Conservation (phyloP, 2,329 filamentous ascomycete species). For the Aureobasidium vineae region DNA sequence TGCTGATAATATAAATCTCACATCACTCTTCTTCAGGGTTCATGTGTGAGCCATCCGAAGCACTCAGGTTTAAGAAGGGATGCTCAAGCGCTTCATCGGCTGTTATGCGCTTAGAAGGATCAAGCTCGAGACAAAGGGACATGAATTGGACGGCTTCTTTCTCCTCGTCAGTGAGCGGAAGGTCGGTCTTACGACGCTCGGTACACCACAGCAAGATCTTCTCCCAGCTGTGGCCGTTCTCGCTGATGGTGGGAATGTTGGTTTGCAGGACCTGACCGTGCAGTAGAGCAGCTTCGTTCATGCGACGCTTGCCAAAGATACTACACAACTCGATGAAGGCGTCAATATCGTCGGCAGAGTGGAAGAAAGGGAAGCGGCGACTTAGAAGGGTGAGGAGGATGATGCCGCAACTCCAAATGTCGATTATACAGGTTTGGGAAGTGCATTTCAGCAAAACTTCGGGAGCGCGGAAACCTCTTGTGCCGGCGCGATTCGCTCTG, state of each 20-base stretch:
- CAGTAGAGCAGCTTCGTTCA: slow-evolving; percentile 76
- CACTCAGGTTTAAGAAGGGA: slow-evolving; percentile 53
- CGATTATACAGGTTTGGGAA: slow-evolving; percentile 85
- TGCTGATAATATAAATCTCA: neutral
- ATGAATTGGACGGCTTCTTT: slow-evolving; percentile 71
- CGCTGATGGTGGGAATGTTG: slow-evolving; percentile 84
- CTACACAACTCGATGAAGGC: slow-evolving; percentile 96
- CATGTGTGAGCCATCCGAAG: neutral
- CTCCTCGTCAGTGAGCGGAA: slow-evolving; percentile 63
- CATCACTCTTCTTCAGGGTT: neutral
- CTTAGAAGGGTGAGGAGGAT: slow-evolving; percentile 93
- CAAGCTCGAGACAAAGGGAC: slow-evolving; percentile 69
- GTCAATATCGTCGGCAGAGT: slow-evolving; percentile 96
- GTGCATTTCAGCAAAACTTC: slow-evolving; percentile 98
- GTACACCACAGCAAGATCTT: slow-evolving; percentile 97
- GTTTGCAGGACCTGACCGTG: slow-evolving; percentile 93
- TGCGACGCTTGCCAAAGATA: slow-evolving; percentile 82
- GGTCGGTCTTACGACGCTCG: slow-evolving; percentile 59
- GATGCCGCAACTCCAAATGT: slow-evolving; percentile 97
- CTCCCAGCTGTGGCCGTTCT: slow-evolving; percentile 80
- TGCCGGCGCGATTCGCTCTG: slow-evolving; percentile 91
- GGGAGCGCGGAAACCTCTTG: slow-evolving; percentile 90
- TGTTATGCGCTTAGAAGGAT: slow-evolving; percentile 70
- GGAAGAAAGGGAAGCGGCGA: slow-evolving; percentile 95
- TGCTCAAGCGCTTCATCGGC: slow-evolving; percentile 72